Base-by-base conservation (phyloP, 768 basidiomycete species). In the Tulasnella sp. region DNA sequence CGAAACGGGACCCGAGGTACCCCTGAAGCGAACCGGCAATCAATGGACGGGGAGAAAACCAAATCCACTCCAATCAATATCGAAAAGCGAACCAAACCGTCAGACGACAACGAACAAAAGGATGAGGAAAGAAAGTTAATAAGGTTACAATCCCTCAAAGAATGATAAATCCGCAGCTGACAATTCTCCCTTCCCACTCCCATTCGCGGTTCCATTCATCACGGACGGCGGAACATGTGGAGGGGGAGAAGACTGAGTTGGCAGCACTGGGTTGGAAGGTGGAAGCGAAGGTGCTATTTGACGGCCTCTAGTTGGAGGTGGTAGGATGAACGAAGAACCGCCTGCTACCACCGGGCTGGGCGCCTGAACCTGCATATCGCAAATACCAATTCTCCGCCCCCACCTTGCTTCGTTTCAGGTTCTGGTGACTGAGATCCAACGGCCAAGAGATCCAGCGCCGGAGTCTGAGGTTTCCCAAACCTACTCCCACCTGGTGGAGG, bases 121-220 rank as follows among this genome's bases (percentile, higher is more conserved):
- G 34, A 69, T 22, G 28, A 1, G 64, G n/a, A 34, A 34, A 8
- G 4, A 69, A 54, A n/a, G 24, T 54, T 2, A 69, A 69, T 69
- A 76, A 75, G 34, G 54, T 76, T 76, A 76, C 46, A 76, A 44
- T 50, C 75, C 75, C 75, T 76, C 75, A 54, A 76, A 76, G 54
- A 76, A 76, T 37, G 75, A 76, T 20, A 76, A 50, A 76, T 76
- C 75, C 4, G 75, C 44, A 48, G 40, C 75, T 14, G 75, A 76
- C 18, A 76, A 40, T 37, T 28, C 54, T 37, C 75, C 75, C 31
- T 76, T 42, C 75, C 18, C 44, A 31, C 44, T 50, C n/a, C 28
- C 46, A 20, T 42, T 75, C 24, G 44, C 11, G 11, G 74, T 16
- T 8, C 44, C 46, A 34, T 44, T 46, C 41, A 34, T 16, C 28